Evolutionary conservation across 768 basidiomycete species (phyloP), one percentile per base, ranked within the genome.

Genomic region (Suillus subluteus): DNA sequence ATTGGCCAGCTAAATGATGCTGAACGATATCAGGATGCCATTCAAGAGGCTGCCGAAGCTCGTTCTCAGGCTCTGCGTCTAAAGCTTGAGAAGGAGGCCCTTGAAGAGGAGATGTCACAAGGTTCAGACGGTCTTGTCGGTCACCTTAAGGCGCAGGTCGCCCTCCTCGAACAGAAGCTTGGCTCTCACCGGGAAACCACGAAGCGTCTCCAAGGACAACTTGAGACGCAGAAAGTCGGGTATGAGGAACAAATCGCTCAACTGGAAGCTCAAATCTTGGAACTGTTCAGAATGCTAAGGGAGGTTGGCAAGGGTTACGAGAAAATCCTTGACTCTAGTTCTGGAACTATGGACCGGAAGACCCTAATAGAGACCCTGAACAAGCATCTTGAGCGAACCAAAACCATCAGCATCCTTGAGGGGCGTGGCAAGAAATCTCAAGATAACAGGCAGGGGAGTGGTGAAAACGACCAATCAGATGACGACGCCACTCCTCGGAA

Each of bases 261-360:
- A 75, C 88, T 97, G 16, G 95, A 98, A 74, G 86, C 90, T 15
- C 94, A 98, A 81, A 96, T 97, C 67, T 87, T 92, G 84, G 96
- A 98, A 74, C 79, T 98, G 21, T 99, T 96, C 81, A 85, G 91
- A 70, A 97, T 98, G 95, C 82, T 99, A 63, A 92, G 89, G 75
- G 93, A 97, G 72, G 86, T 91, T 43, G 89, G 91, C 18, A 88
- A 86, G 65, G 90, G 91, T 16, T 86, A 94, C 44, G 91, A 93
- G 65, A 86, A 84, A 67, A 87, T 96, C 66, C 79, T 92, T 23
- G 92, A 90, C 75, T 83, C 80, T 32, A 85, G 85, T 52, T 77
- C 80, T 26, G 85, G 82, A 9, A 77, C 83, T 9, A 88, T 95
- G 87, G 91, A 96, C 73, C 85, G 95, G 66, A 91, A 90, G 78